phyloP scores from a whole-genome alignment of 805 yeast genomes.

The Kodamaea kaohsiungensis region DNA sequence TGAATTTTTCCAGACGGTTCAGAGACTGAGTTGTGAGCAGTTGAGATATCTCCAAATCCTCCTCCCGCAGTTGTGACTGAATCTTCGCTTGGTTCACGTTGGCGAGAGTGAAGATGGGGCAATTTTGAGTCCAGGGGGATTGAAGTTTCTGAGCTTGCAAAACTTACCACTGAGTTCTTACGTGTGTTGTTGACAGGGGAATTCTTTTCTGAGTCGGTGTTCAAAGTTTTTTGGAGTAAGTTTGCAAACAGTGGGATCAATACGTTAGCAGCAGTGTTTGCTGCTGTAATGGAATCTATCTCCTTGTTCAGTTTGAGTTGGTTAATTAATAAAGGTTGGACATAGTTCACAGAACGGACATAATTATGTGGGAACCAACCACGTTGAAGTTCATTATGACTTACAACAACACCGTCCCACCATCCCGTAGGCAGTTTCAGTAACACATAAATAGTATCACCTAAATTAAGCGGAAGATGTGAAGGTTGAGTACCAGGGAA shows the following conservation, averaged over 20 bases:
- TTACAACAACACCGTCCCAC: conserved; percentile 77
- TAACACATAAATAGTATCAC: conserved; percentile 73
- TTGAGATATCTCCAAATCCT: not conserved
- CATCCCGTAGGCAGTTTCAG: conserved; percentile 65
- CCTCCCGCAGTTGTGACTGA: not conserved
- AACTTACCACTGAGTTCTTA: conserved; percentile 51
- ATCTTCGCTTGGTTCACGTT: not conserved
- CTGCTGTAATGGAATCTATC: conserved; percentile 44
- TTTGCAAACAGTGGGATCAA: conserved; percentile 43
- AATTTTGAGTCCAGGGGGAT: conserved; percentile 23
- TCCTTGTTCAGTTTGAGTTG: conserved; percentile 41
- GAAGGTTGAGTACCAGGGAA: conserved; percentile 54
- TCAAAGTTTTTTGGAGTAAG: conserved; percentile 35
- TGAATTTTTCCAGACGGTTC: conserved; percentile 9
- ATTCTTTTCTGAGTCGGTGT: conserved; percentile 31
- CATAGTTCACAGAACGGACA: conserved; percentile 49
- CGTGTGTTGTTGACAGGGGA: conserved; percentile 38
- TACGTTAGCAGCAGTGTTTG: conserved; percentile 48
- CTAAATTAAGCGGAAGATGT: conserved; percentile 55
- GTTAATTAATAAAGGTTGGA: conserved; percentile 37
- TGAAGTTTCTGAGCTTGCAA: conserved; percentile 46
- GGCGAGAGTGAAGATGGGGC: conserved; percentile 25
- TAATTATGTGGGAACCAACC: conserved; percentile 87
- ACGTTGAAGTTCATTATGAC: conserved; percentile 46
- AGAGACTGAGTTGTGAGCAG: conserved; percentile 5